These are phyloP conservation scores for Globisporangium cylindrosporum DNA, from an alignment of 352 stramenopile genomes.

Conservation along the genomic window DNA sequence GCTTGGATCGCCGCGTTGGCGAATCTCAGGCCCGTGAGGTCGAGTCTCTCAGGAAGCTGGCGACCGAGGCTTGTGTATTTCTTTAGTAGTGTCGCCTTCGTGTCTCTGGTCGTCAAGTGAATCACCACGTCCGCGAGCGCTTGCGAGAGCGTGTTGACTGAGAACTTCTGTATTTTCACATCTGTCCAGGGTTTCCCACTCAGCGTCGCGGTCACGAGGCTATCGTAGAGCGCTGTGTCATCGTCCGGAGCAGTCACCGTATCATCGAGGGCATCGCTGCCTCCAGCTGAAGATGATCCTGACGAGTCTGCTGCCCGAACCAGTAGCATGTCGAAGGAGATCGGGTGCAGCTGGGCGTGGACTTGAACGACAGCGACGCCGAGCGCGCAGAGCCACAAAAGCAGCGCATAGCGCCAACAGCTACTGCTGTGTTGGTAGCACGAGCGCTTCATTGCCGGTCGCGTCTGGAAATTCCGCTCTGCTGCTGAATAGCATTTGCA, in stretches of 20 bases:
- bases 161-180: not conserved
- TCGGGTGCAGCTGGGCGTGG: not conserved
- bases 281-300: not conserved
- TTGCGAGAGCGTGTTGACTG: not conserved
- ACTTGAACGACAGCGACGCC: not conserved
- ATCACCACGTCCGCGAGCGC: not conserved
- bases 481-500: too few species aligned
- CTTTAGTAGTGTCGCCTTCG: not conserved
- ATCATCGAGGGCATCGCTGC: not conserved
- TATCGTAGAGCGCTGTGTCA: not conserved
- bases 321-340: not conserved
- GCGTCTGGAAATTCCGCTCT: not conserved
- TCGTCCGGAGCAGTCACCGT: not conserved
- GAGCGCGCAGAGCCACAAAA: not conserved
- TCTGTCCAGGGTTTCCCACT: not conserved
- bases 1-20: not conserved
- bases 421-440: not conserved
- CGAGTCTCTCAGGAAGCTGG: not conserved
- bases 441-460: not conserved
- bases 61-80: slow-evolving; percentile 2
- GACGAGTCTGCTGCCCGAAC: not conserved
- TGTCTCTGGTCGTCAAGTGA: not conserved
- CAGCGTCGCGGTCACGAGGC: not conserved
- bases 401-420: not conserved
- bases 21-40: not conserved